phyloP scores from a whole-genome alignment of 2,329 filamentous ascomycete genomes.

The Aspergillus texensis region DNA sequence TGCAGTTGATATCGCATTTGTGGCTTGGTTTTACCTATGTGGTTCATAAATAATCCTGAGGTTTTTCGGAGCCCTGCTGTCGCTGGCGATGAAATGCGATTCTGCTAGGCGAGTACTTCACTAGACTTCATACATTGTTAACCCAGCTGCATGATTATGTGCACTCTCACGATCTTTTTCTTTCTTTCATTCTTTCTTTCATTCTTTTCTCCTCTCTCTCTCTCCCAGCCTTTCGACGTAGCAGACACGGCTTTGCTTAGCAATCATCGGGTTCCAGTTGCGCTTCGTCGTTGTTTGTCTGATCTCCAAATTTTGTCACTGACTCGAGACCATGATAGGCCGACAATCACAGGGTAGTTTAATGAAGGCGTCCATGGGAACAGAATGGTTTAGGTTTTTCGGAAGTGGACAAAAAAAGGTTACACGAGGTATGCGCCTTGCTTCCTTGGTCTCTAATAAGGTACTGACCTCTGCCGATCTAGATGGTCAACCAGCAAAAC shows the following conservation, averaged over 20 bases:
- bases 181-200: too few relatives aligned
- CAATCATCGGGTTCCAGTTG: background rate
- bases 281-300: background rate
- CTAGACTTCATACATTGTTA: background rate
- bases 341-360: conserved; percentile 12
- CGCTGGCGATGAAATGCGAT: background rate
- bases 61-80: background rate
- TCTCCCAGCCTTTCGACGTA: background rate
- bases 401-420: conserved; percentile 65
- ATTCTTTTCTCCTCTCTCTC: background rate
- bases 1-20: background rate
- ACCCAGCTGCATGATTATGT: too few relatives aligned
- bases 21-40: background rate
- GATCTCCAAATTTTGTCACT: background rate
- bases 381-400: conserved; percentile 57
- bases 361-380: conserved; percentile 18
- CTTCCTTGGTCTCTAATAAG: background rate
- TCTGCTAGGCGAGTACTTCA: background rate
- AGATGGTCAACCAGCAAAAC: conserved; percentile 86
- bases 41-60: background rate
- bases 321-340: conserved; percentile 1
- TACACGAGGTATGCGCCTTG: conserved; percentile 65
- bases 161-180: background rate
- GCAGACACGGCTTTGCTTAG: background rate
- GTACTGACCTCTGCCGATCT: conserved; percentile 24